These are phyloP conservation scores for Daedalea quercina DNA, from an alignment of 768 basidiomycete genomes.

Conservation along the genomic window DNA sequence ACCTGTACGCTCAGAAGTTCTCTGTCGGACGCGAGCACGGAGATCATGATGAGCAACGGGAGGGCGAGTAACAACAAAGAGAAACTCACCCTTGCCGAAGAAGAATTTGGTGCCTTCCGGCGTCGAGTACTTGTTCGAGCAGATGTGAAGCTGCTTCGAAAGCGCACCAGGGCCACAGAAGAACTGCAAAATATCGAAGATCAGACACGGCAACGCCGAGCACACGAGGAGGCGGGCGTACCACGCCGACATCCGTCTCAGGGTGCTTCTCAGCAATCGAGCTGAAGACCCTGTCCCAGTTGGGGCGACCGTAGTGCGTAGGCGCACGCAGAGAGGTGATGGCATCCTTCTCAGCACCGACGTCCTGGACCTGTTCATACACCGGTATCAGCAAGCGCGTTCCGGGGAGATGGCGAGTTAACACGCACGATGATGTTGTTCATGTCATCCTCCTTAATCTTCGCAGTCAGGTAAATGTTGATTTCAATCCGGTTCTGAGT, in stretches of 20 bases:
- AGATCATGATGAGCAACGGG: not conserved
- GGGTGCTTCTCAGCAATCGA: slow-evolving; percentile 79
- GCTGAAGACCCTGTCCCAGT: slow-evolving; percentile 71
- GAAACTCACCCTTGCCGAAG: slow-evolving; percentile 74
- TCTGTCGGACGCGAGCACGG: slow-evolving; percentile 10
- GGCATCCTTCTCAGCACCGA: slow-evolving; percentile 88
- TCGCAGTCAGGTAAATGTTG: slow-evolving; percentile 88
- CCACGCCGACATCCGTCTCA: slow-evolving; percentile 86
- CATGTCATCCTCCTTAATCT: slow-evolving; percentile 88
- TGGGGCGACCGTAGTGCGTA: slow-evolving; percentile 89
- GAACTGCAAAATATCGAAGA: slow-evolving; percentile 34
- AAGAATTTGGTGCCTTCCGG: slow-evolving; percentile 79
- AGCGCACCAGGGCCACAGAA: slow-evolving; percentile 82
- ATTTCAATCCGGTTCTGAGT: slow-evolving; percentile 83
- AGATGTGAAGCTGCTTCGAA: slow-evolving; percentile 64
- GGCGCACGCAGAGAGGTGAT: slow-evolving; percentile 86
- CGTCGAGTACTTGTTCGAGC: slow-evolving; percentile 81
- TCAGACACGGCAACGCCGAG: not conserved
- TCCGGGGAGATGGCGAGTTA: not conserved
- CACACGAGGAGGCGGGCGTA: slow-evolving; percentile 24
- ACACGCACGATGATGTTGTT: slow-evolving; percentile 80
- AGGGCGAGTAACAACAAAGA: not conserved
- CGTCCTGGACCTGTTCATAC: slow-evolving; percentile 64
- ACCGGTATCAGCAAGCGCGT: slow-evolving; percentile 5
- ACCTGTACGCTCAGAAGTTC: slow-evolving; percentile 18